A percentile compares a stretch with the other conserved stretches of the same genome.
These are phyloP conservation scores for Colletotrichum noveboracense DNA, from an alignment of 2,329 filamentous ascomycete species.

Conservation along the genomic window DNA sequence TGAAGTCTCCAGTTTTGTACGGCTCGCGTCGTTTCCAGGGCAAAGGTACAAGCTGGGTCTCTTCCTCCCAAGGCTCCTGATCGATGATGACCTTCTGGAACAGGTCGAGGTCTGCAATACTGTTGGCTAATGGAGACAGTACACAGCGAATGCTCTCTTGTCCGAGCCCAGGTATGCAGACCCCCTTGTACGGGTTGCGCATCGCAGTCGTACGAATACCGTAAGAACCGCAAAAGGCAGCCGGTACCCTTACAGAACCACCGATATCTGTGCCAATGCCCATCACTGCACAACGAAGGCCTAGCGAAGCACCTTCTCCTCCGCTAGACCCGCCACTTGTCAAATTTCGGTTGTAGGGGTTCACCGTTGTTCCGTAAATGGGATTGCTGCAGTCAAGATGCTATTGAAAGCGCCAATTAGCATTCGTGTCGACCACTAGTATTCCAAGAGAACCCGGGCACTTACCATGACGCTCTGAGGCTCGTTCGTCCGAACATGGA, in stretches of 20 bases:
- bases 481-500: slow-evolving; percentile 47
- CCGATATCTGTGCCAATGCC: slow-evolving; percentile 53
- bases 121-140: slow-evolving; percentile 24
- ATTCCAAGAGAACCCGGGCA: background rate
- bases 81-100: slow-evolving; percentile 43
- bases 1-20: slow-evolving; percentile 9
- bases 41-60: slow-evolving; percentile 42
- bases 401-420: background rate
- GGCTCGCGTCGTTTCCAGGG: slow-evolving; percentile 39
- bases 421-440: fast-evolving
- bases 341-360: slow-evolving; percentile 43
- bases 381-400: slow-evolving; percentile 38
- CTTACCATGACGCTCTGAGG: slow-evolving; percentile 41
- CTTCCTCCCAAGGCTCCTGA: slow-evolving; percentile 44
- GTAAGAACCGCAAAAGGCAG: slow-evolving; percentile 48
- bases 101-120: slow-evolving; percentile 36
- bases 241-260: slow-evolving; percentile 48
- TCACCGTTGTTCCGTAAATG: slow-evolving; percentile 42
- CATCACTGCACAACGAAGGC: slow-evolving; percentile 43
- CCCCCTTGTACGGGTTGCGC: slow-evolving; percentile 32
- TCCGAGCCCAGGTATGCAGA: slow-evolving; percentile 31
- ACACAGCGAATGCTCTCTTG: slow-evolving; percentile 40
- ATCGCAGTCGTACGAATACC: slow-evolving; percentile 43
- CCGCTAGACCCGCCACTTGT: slow-evolving; percentile 47
- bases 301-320: slow-evolving; percentile 46